phyloP scores from a whole-genome alignment of 768 basidiomycete genomes.

The Mycena amicta region DNA sequence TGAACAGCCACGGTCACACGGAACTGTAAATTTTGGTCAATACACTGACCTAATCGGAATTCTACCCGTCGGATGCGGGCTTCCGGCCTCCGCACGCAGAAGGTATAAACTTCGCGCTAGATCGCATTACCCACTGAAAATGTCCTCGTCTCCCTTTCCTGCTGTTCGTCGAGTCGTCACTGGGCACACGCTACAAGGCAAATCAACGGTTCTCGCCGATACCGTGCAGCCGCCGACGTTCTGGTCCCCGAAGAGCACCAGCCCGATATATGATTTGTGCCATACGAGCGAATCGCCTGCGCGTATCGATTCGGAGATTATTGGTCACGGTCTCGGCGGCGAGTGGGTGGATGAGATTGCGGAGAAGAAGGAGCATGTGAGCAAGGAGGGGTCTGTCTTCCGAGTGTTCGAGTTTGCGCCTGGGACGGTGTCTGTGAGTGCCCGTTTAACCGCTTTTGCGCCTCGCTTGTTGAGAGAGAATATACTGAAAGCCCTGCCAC shows the following conservation, averaged over 20 bases:
- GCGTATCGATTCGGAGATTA: constrained; percentile 13
- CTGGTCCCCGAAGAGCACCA: constrained; percentile 7
- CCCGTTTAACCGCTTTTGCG: background rate
- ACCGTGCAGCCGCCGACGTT: constrained; percentile 2
- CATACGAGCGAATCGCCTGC: constrained; percentile 6
- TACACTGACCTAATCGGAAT: no score
- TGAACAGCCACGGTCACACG: no score
- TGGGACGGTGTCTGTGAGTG: constrained; percentile 11
- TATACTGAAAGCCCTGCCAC: constrained; percentile 19
- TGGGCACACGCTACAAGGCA: constrained; percentile 10
- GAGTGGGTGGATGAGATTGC: constrained; percentile 15
- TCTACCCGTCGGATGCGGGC: no score
- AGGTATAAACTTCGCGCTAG: no score
- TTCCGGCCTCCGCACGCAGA: no score
- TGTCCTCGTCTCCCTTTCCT: constrained; percentile 13
- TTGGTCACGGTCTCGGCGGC: background rate
- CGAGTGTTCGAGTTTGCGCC: constrained; percentile 11
- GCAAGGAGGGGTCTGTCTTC: constrained; percentile 7
- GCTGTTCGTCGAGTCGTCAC: constrained; percentile 20
- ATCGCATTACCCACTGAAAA: no score
- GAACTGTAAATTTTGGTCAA: no score
- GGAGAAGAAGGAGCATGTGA: constrained; percentile 6
- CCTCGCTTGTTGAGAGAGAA: background rate
- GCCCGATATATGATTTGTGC: constrained; percentile 5
- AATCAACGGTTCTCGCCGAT: constrained; percentile 12